Evolutionary conservation across 176 grass and related monocot species (phyloP), one percentile per base, ranked within the genome.

Genomic region (Paspalum notatum): DNA sequence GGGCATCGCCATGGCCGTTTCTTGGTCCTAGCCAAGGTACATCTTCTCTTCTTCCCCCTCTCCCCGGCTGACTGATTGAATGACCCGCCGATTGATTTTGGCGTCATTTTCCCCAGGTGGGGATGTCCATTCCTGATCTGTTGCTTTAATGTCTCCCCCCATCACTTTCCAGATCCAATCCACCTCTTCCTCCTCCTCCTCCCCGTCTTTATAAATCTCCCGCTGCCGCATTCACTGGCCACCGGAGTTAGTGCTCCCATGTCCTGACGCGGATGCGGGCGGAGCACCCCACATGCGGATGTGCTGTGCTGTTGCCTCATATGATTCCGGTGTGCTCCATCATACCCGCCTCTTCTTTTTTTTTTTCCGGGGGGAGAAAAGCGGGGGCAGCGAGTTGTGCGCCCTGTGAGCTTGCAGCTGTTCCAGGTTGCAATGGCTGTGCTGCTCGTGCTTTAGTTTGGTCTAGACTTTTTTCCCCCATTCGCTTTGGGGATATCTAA

Each of bases 141-240:
- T 59, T 72, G 40, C 68, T 66, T 63, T 81, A 80, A 65, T 56
- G 75, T 51, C 74, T 51, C 66, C 67, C 41, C 70, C 73, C 73
- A 82, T 90, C 83, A 82, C 79, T 86, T 85, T 85, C 87, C 47
- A 89, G 78, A 89, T 89, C 87, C 54, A 85, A 75, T 54, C 81
- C 76, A 22, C 78, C 85, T 81, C 77, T 47, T 47, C 75, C 16
- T n/a, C 16, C 38, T 22, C 41, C 15, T 40, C n/a, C 10, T 10
- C 57, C 18, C 18, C 76, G 76, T 79, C 76, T 84, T 74, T 80
- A 84, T 74, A 72, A 77, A 85, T 85, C 75, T 52, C 71, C 82
- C 72, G 55, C 37, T 49, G 72, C 66, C 60, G 83, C 87, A 89
- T 89, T 89, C 78, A 85, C 75, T 89, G 83, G 82, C 66, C 51